Conservation (phyloP, 352 stramenopile species). For the Pythium pectinolyticum region DNA sequence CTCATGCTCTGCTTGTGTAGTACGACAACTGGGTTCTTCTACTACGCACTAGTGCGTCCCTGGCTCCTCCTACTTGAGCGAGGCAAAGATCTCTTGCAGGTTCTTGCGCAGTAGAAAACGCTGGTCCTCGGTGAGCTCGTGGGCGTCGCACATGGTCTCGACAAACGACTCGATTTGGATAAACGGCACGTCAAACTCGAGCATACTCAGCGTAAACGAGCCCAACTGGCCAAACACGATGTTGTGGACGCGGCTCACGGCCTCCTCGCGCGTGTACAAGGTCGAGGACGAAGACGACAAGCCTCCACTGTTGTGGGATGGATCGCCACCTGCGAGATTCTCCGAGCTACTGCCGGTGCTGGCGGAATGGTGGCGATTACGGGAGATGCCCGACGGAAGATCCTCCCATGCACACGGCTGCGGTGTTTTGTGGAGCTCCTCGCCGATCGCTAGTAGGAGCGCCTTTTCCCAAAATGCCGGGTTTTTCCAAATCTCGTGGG, state of each 20-base stretch:
- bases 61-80: too few species aligned
- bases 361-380: neutral
- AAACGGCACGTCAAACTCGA: conserved; percentile 82
- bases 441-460: conserved; percentile 74
- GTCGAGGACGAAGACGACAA: too few species aligned
- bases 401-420: conserved; percentile 81
- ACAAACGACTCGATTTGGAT: conserved; percentile 83
- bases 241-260: conserved; percentile 82
- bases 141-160: conserved; percentile 85
- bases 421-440: conserved; percentile 79
- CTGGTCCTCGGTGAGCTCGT: conserved; percentile 85
- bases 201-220: conserved; percentile 87
- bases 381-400: conserved; percentile 40
- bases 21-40: too few species aligned
- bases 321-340: neutral
- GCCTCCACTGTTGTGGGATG: neutral
- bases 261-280: conserved; percentile 69
- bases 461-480: conserved; percentile 88
- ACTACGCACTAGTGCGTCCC: too few species aligned
- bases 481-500: conserved; percentile 83
- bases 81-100: conserved; percentile 70
- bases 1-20: too few species aligned
- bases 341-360: conserved; percentile 11
- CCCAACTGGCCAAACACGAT: conserved; percentile 86
- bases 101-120: conserved; percentile 81